Conservation (phyloP, 1,139 yeast genomes). For the Diutina sp. region DNA sequence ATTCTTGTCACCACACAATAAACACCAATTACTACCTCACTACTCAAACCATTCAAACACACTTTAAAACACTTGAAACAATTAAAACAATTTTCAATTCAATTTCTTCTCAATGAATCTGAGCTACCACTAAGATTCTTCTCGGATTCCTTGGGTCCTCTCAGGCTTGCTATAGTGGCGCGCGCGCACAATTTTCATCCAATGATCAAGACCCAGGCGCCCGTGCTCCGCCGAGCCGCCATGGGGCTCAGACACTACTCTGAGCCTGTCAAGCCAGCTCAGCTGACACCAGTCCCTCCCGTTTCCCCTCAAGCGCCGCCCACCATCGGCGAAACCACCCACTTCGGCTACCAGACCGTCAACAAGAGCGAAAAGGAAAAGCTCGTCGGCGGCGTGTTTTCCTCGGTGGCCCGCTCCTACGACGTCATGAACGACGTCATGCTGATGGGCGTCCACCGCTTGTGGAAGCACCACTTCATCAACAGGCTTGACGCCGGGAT, state of each 20-base stretch:
- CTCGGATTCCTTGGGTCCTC: too few species aligned
- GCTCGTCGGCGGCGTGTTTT: constrained; percentile 79
- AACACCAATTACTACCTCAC: too few species aligned
- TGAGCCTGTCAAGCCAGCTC: neutral
- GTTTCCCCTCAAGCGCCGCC: neutral
- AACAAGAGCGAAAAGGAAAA: constrained; percentile 73
- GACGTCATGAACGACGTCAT: constrained; percentile 97
- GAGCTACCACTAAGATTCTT: too few species aligned
- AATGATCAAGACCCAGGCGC: neutral
- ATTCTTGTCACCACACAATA: too few species aligned
- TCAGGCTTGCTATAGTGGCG: too few species aligned
- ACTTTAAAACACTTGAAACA: too few species aligned
- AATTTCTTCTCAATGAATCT: too few species aligned
- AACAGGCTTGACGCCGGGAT: constrained; percentile 84
- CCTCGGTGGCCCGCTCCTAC: constrained; percentile 87
- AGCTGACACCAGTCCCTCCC: neutral
- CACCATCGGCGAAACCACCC: constrained; percentile 44
- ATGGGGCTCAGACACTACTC: neutral
- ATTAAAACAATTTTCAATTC: too few species aligned
- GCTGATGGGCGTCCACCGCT: constrained; percentile 89
- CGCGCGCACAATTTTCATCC: neutral
- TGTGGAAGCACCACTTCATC: constrained; percentile 91
- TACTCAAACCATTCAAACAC: too few species aligned
- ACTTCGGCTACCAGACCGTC: constrained; percentile 86
- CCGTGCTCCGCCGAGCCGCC: neutral